These are phyloP conservation scores for Exophiala xenobiotica DNA, from an alignment of 2,329 filamentous ascomycete genomes.

Conservation along the genomic window DNA sequence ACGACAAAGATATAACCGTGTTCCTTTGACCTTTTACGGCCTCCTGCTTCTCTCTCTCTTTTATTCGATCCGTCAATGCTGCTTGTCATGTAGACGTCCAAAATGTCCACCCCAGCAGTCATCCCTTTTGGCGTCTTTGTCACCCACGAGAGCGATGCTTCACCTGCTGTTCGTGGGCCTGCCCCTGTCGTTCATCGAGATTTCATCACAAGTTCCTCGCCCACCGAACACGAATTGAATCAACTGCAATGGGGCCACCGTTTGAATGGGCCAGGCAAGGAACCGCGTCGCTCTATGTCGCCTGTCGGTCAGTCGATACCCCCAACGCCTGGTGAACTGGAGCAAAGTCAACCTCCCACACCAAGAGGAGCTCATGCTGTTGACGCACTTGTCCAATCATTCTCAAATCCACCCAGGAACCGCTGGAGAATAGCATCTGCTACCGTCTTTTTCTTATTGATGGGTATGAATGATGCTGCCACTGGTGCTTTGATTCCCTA, in stretches of 20 bases:
- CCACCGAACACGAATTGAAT: constrained; percentile 24
- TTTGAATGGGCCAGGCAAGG: constrained; percentile 18
- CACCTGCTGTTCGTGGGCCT: constrained; percentile 38
- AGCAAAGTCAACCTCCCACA: constrained; percentile 30
- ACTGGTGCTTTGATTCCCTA: constrained; percentile 79
- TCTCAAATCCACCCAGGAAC: constrained; percentile 56
- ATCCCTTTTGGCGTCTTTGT: constrained; percentile 40
- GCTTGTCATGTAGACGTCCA: too few relatives aligned
- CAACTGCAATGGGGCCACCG: constrained; percentile 26
- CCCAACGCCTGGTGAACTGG: constrained; percentile 31
- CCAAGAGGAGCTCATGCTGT: constrained; percentile 26
- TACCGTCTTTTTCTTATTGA: constrained; percentile 65
- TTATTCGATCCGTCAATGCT: too few relatives aligned
- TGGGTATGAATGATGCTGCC: constrained; percentile 72
- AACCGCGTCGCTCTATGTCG: constrained; percentile 3
- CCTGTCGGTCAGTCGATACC: constrained; percentile 8
- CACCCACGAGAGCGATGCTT: constrained; percentile 40
- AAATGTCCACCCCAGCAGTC: constrained; percentile 37
- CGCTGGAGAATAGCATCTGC: constrained; percentile 65
- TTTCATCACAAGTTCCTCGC: constrained; percentile 26
- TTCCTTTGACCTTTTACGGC: not conserved
- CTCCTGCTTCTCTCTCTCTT: not conserved
- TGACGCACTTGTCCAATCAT: constrained; percentile 31
- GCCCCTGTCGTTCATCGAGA: constrained; percentile 38
- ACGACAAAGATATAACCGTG: not conserved